phyloP scores from a whole-genome alignment of 306 rosid genomes.

The Acacia crassicarpa region DNA sequence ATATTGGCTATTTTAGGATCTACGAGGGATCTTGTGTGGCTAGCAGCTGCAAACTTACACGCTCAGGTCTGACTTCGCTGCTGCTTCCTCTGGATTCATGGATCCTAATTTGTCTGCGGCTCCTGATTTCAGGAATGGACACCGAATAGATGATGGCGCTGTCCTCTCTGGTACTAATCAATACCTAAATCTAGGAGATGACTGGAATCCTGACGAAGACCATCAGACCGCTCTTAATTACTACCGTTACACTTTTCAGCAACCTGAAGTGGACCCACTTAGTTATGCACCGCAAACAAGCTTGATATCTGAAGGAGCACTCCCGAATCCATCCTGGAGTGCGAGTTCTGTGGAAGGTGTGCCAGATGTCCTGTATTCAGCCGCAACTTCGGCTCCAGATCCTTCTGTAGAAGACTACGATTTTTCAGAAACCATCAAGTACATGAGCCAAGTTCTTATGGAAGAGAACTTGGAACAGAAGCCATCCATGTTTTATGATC shows the following conservation, averaged over 20 bases:
- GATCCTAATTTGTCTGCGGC: constrained; percentile 37
- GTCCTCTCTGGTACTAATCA: not conserved
- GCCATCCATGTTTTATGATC: constrained; percentile 68
- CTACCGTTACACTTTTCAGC: constrained; percentile 1
- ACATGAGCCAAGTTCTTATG: constrained; percentile 62
- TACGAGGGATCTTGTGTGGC: not conserved
- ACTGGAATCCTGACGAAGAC: constrained; percentile 11
- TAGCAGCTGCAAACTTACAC: not conserved
- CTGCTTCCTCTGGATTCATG: not conserved
- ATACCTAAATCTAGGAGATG: not conserved
- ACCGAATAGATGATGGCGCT: not conserved
- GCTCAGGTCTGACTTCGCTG: not conserved
- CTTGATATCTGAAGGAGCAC: not conserved
- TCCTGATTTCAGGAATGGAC: not conserved
- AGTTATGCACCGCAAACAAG: constrained; percentile 1
- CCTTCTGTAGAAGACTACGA: constrained; percentile 37
- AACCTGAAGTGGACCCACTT: constrained; percentile 2
- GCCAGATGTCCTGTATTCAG: not conserved
- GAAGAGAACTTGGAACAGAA: constrained; percentile 67
- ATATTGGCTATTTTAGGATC: not conserved
- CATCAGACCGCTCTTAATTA: not conserved
- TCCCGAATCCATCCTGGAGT: constrained; percentile 9
- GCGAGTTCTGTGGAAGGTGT: not conserved
- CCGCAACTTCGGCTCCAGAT: constrained; percentile 1
- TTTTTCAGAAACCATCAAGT: constrained; percentile 43